Conservation (phyloP, 257 asterid species). For the Nicotiana sylvestris region DNA sequence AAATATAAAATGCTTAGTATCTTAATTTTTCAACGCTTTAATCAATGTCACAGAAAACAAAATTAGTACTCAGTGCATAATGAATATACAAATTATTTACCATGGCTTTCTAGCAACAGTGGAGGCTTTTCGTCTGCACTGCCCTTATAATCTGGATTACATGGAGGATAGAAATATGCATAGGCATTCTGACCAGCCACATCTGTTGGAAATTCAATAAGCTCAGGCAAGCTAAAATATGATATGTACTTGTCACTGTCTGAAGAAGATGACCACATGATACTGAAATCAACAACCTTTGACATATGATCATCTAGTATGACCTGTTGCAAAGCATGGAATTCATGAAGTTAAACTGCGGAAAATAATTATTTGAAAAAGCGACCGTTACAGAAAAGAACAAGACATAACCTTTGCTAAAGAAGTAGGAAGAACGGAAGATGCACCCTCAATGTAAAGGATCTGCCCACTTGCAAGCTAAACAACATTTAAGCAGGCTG, state of each 20-base stretch:
- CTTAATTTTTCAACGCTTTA: not conserved
- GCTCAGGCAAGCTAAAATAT: conserved; percentile 70
- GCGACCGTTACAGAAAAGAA: not conserved
- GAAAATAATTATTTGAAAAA: not conserved
- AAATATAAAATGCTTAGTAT: not conserved
- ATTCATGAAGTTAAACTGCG: conserved; percentile 1
- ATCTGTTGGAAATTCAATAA: conserved; percentile 83
- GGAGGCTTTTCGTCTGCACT: conserved; percentile 80
- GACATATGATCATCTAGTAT: conserved; percentile 57
- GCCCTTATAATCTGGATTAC: conserved; percentile 70
- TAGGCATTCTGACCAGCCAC: conserved; percentile 84
- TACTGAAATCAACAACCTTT: conserved; percentile 52
- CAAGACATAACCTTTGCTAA: conserved; percentile 63
- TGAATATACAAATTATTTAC: conserved; percentile 28
- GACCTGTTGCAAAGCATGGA: conserved; percentile 40
- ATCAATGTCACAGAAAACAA: not conserved
- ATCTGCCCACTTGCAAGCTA: conserved; percentile 57
- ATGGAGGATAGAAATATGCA: conserved; percentile 92
- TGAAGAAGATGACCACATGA: conserved; percentile 72
- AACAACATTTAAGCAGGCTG: not conserved
- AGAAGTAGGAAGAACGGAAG: conserved; percentile 69
- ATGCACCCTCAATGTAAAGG: conserved; percentile 86
- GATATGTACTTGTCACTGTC: conserved; percentile 33
- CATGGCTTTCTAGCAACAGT: conserved; percentile 81
- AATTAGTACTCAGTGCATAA: not conserved